Conservation (phyloP, 345 rosid species). For the Salix dunnii region DNA sequence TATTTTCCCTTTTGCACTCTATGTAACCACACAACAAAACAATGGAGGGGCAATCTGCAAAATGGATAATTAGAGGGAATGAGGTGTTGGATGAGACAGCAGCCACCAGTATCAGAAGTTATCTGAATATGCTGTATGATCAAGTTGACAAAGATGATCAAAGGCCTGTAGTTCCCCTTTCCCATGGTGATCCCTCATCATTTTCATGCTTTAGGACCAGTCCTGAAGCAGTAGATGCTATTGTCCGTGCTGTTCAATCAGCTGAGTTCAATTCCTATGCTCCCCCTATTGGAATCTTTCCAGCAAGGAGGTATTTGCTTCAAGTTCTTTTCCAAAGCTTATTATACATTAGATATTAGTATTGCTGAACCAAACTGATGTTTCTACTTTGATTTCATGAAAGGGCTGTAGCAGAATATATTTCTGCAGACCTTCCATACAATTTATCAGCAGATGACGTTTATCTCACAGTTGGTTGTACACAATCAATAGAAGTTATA, state of each 20-base stretch:
- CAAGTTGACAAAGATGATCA: slow-evolving; percentile 39
- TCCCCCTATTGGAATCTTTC: slow-evolving; percentile 44
- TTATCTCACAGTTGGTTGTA: slow-evolving; percentile 27
- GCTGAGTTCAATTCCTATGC: slow-evolving; percentile 48
- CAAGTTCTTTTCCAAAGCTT: not conserved
- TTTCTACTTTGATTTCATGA: not conserved
- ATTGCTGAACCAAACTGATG: too few relatives aligned
- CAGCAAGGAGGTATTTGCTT: slow-evolving; percentile 49
- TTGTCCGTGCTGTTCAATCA: slow-evolving; percentile 47
- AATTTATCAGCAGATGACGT: slow-evolving; percentile 30
- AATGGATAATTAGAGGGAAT: too few relatives aligned
- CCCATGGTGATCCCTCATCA: slow-evolving; percentile 74
- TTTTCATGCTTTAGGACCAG: slow-evolving; percentile 56
- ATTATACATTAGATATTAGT: too few relatives aligned
- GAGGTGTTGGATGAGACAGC: slow-evolving; percentile 10
- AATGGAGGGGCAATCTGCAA: too few relatives aligned
- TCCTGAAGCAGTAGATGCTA: slow-evolving; percentile 51
- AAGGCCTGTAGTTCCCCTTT: slow-evolving; percentile 47
- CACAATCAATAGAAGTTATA: slow-evolving; percentile 24
- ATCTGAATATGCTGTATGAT: slow-evolving; percentile 30
- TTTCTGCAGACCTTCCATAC: slow-evolving; percentile 27
- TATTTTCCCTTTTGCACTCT: too few relatives aligned
- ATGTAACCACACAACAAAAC: too few relatives aligned
- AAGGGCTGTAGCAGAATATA: slow-evolving; percentile 23
- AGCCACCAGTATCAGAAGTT: slow-evolving; percentile 25